Evolutionary conservation across 2,329 filamentous ascomycete species (phyloP), one percentile per base, ranked within the genome.

Genomic region (Atkinsonella hypoxylon): DNA sequence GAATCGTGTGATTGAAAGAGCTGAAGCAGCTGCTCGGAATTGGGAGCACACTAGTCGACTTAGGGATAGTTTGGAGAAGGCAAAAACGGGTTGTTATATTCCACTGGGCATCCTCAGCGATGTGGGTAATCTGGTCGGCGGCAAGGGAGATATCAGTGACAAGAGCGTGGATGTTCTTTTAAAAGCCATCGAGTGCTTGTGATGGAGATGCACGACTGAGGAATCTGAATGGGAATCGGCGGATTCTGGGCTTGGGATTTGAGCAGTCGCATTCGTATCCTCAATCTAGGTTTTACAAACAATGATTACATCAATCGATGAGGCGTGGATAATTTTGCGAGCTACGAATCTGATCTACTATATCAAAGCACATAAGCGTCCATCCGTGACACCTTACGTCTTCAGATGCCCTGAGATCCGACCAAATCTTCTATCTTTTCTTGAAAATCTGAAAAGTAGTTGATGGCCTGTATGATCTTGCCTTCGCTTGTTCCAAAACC

Each of bases 31-130:
- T 6, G 93, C 93, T 1, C 82, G 77, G 58, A 87, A 89, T 61
- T 97, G 93, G 89, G 93, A 98, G 70, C 89, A 96, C 66, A 97
- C 93, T 0, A 91, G 87, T 58, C 76, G 89, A 18, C 75, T 97
- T 55, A 93, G 89, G 67, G 89, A 95, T 66, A 90, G 86, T 53
- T 72, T 96, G 53, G 89, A 95, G 59, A 82, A 82, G 59, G 87
- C 85, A 13, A 87, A 83, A 64, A 82, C 81, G 18, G 85, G 84
- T 6, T 87, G 84, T 45, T 90, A 90, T 61, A 81, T 97, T 51
- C 89, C 89, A 0, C 70, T 97, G 15, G 91, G 91, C 0, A 70
- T 94, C 59, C 78, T 93, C 64, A 97, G 91, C 62, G 91, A 97
- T 71, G 76, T 97, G 42, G 83, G 86, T 4, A 85, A 83, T 70